Conservation (phyloP, 2,329 filamentous ascomycete species). For the Aspergillus sp. region DNA sequence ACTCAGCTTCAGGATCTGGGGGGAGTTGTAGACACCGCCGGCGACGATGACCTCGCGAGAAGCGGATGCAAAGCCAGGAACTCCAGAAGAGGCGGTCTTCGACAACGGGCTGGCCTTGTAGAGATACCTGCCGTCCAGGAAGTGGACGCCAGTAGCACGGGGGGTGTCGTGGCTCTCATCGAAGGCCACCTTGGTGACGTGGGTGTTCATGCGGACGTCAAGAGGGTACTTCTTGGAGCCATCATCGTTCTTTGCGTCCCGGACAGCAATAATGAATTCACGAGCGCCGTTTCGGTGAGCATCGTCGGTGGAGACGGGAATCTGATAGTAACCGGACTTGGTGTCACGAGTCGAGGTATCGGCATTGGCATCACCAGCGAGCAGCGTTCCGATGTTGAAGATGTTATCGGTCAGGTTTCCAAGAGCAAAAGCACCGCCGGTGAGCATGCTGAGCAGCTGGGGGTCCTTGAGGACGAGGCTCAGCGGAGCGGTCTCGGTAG, state of each 20-base stretch:
- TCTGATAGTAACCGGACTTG: conserved; percentile 54
- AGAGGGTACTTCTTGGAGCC: conserved; percentile 51
- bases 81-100: not conserved
- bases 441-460: conserved; percentile 54
- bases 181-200: conserved; percentile 49
- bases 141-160: conserved; percentile 51
- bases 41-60: conserved; percentile 49
- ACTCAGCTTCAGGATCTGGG: conserved; percentile 64
- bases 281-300: conserved; percentile 32
- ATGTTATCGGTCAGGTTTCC: conserved; percentile 44
- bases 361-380: conserved; percentile 55
- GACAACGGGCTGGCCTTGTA: conserved; percentile 49
- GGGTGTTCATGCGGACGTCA: conserved; percentile 52
- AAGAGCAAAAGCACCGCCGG: conserved; percentile 55
- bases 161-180: conserved; percentile 38
- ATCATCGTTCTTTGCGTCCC: conserved; percentile 24
- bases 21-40: conserved; percentile 61
- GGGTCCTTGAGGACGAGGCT: conserved; percentile 53
- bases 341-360: conserved; percentile 48
- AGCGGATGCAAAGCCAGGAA: conserved; percentile 40
- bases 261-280: conserved; percentile 41
- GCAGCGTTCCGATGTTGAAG: conserved; percentile 46
- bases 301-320: conserved; percentile 52
- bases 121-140: conserved; percentile 47
- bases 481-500: conserved; percentile 37